Conservation (phyloP, 2,329 filamentous ascomycete species). For the Botryotinia globosa region DNA sequence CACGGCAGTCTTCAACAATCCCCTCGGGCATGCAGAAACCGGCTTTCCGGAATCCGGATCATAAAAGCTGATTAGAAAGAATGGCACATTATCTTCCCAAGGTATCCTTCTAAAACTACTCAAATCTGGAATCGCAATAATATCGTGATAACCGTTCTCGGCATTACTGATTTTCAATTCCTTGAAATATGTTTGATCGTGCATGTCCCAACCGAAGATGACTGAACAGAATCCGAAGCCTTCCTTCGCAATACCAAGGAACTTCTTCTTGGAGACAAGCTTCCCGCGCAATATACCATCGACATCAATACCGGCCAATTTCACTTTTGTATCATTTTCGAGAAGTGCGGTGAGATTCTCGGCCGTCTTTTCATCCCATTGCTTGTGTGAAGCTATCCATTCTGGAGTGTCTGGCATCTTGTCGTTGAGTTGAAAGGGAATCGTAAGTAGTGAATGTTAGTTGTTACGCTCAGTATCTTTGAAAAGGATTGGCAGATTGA, state of each 20-base stretch:
- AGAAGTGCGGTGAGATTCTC: conserved; percentile 66
- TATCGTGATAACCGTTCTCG: conserved; percentile 83
- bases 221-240: conserved; percentile 95
- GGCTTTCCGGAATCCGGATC: conserved; percentile 74
- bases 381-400: conserved; percentile 18
- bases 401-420: conserved; percentile 18
- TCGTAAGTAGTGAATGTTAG: not conserved
- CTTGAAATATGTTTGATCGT: conserved; percentile 83
- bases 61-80: conserved; percentile 80
- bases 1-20: conserved; percentile 66
- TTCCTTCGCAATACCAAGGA: conserved; percentile 73
- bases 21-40: conserved; percentile 75
- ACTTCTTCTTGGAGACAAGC: conserved; percentile 89
- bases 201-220: conserved; percentile 96
- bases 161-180: conserved; percentile 87
- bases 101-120: conserved; percentile 77
- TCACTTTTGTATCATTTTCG: conserved; percentile 71
- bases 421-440: not conserved
- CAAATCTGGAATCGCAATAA: conserved; percentile 79
- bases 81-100: conserved; percentile 83
- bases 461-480: not conserved
- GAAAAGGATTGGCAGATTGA: not conserved
- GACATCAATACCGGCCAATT: conserved; percentile 82
- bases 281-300: conserved; percentile 88
- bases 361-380: conserved; percentile 50